A percentile compares a stretch with the other conserved stretches of the same genome.
Conservation (phyloP, 441 rosid genomes). For the Jatropha multifida region DNA sequence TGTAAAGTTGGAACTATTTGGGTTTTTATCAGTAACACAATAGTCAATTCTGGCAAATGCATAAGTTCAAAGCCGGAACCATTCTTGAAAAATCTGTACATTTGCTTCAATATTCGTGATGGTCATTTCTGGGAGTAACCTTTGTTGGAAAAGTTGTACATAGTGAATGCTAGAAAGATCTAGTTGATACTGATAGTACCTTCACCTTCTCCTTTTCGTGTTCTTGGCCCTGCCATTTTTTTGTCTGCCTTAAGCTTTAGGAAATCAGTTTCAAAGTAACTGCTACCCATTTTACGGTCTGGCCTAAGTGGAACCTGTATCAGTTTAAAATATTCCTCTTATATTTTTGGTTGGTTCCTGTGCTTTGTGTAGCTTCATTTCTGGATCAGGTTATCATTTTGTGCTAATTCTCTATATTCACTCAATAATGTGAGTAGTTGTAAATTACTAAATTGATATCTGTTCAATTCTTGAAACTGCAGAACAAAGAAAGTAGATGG, state of each 20-base stretch:
- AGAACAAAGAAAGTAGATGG: constrained; percentile 89
- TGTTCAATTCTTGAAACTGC: constrained; percentile 27
- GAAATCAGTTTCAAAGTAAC: neutral
- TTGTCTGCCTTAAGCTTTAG: neutral
- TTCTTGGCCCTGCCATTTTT: neutral
- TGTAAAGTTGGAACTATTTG: neutral
- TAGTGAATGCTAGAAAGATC: neutral
- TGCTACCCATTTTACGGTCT: neutral
- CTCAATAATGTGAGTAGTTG: neutral
- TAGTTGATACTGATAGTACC: neutral
- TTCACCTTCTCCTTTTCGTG: neutral
- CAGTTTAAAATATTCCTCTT: neutral
- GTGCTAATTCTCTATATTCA: neutral
- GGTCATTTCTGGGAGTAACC: neutral
- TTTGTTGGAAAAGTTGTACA: neutral
- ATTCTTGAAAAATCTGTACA: neutral
- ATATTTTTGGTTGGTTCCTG: neutral
- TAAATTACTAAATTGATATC: constrained; percentile 5
- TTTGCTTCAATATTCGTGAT: neutral
- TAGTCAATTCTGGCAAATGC: neutral
- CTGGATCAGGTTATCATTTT: neutral
- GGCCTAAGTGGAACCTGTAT: neutral
- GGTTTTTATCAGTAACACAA: neutral
- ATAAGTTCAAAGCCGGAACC: neutral
- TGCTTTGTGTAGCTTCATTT: neutral